Percentiles rank a stretch among this genome's conserved stretches.
Conservation (phyloP, 2,329 filamentous ascomycete genomes). For the Ceratocystis cacaofunesta region DNA sequence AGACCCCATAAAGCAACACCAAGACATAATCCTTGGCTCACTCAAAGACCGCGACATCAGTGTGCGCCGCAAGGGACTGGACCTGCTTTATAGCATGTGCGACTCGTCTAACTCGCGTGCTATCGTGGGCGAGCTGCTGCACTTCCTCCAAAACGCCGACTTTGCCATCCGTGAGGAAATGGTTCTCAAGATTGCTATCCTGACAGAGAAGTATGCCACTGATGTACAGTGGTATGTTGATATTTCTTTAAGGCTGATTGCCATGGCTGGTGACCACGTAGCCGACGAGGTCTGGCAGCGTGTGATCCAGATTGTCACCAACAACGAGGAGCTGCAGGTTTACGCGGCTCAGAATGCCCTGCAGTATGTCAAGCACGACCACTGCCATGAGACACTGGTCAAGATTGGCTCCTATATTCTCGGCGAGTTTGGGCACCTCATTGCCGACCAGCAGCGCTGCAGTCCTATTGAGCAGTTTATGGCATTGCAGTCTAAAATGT, state of each 20-base stretch:
- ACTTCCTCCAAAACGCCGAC: constrained; percentile 90
- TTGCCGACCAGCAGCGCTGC: constrained; percentile 81
- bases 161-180: constrained; percentile 98
- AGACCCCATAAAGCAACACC: constrained; percentile 95
- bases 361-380: constrained; percentile 79
- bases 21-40: constrained; percentile 87
- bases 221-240: constrained; percentile 99
- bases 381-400: constrained; percentile 91
- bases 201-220: constrained; percentile 96
- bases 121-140: constrained; percentile 83
- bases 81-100: constrained; percentile 98
- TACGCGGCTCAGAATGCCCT: constrained; percentile 91
- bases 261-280: constrained; percentile 94
- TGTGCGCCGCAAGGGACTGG: constrained; percentile 85
- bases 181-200: constrained; percentile 95
- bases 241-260: constrained; percentile 83
- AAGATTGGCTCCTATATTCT: constrained; percentile 96
- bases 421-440: constrained; percentile 91
- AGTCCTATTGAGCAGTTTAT: constrained; percentile 96
- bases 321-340: constrained; percentile 94
- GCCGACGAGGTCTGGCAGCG: constrained; percentile 99
- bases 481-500: constrained; percentile 79
- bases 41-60: constrained; percentile 93
- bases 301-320: constrained; percentile 96
- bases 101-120: constrained; percentile 85